phyloP scores from a whole-genome alignment of 805 yeast genomes.

The Ogataea saltuana region DNA sequence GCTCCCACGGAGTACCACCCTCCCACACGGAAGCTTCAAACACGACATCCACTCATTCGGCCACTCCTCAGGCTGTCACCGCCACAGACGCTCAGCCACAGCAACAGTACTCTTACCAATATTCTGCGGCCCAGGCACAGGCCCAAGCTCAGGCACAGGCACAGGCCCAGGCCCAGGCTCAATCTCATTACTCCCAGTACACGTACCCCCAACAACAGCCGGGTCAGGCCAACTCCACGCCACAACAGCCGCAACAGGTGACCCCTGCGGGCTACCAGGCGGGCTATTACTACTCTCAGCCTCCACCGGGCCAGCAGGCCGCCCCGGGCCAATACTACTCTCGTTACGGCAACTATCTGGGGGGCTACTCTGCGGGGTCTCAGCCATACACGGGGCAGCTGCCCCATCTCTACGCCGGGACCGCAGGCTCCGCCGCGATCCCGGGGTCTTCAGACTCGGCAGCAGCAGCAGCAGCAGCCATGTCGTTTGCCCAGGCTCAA shows the following conservation, averaged over 20 bases:
- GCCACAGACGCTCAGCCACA: constrained; percentile 7
- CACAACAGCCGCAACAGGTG: constrained; percentile 19
- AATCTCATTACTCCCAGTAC: constrained; percentile 23
- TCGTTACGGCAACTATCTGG: constrained; percentile 20
- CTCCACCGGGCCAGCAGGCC: constrained; percentile 14
- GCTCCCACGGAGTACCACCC: no score
- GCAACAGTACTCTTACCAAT: constrained; percentile 14
- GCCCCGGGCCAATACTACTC: constrained; percentile 18
- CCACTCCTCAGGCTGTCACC: not conserved
- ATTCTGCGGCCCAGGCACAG: constrained; percentile 13
- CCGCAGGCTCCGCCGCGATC: constrained; percentile 11
- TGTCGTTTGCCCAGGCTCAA: constrained; percentile 30
- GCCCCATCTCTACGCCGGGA: constrained; percentile 15
- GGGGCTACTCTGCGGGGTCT: constrained; percentile 9
- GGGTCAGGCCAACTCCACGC: no score
- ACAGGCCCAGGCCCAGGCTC: no score
- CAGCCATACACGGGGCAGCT: constrained; percentile 19
- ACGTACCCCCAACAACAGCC: constrained; percentile 19
- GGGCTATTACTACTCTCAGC: constrained; percentile 19
- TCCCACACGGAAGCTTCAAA: no score
- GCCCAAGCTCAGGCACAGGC: constrained; percentile 15
- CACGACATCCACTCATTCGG: no score
- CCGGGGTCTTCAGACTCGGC: no score
- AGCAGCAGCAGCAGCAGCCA: constrained; percentile 1
- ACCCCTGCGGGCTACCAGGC: constrained; percentile 10